Evolutionary conservation across 140 eudicot species (phyloP).

Genomic region (Senecio squalidus): DNA sequence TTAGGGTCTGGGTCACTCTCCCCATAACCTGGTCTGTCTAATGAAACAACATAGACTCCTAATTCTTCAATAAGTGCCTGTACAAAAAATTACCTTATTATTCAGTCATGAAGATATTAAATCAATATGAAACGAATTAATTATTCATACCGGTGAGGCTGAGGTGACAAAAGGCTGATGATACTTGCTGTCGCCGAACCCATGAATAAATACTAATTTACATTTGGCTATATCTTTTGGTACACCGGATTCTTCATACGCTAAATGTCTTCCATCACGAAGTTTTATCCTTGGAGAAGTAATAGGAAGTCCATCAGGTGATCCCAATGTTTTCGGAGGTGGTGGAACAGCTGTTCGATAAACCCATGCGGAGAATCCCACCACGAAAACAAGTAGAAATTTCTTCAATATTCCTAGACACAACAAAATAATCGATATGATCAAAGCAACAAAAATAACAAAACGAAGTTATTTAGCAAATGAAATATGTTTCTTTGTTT

Average conservation of each 20-base stretch:
- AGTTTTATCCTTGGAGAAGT: conserved; percentile 39
- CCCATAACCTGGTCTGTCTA: conserved; percentile 44
- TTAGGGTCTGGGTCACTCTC: conserved; percentile 43
- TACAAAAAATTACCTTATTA: neutral
- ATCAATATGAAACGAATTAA: neutral
- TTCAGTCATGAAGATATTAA: neutral
- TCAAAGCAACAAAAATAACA: too few species aligned
- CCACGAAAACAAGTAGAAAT: conserved; percentile 5
- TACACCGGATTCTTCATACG: conserved; percentile 36
- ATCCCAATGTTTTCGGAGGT: conserved; percentile 29
- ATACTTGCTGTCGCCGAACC: conserved; percentile 22
- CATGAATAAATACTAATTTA: conserved; percentile 37
- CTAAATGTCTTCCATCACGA: conserved; percentile 42
- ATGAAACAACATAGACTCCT: conserved; percentile 24
- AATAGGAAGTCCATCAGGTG: conserved; percentile 35
- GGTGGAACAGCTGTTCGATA: conserved; percentile 33
- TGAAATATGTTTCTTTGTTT: too few species aligned
- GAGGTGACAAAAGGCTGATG: conserved; percentile 8
- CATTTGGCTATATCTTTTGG: conserved; percentile 34
- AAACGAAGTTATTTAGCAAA: too few species aligned
- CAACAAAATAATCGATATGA: neutral
- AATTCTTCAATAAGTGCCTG: conserved; percentile 31
- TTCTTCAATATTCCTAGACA: conserved; percentile 41
- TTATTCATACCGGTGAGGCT: conserved; percentile 43
- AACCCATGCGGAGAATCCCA: conserved; percentile 32